Evolutionary conservation across 495 filamentous ascomycete species (phyloP).

Genomic region (Neurospora discreta): DNA sequence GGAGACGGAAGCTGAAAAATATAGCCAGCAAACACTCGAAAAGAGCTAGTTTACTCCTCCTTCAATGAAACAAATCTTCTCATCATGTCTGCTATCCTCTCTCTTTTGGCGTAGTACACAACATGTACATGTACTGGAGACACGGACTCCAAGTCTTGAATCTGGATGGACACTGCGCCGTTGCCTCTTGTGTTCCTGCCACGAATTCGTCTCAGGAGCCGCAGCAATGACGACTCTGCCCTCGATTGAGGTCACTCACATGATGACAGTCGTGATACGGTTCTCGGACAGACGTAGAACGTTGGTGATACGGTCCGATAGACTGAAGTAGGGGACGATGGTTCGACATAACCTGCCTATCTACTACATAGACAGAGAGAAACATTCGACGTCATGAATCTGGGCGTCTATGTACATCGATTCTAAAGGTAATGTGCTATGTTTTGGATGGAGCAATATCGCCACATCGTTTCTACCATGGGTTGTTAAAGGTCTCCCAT

Average conservation of each 20-base stretch:
- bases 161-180: neutral
- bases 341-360: neutral
- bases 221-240: neutral
- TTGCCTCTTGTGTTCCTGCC: neutral
- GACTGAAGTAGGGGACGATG: neutral
- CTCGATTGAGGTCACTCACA: neutral
- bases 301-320: neutral
- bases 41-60: neutral
- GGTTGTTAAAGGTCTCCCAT: neutral
- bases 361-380: neutral
- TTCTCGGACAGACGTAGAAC: neutral
- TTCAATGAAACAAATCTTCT: neutral
- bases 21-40: neutral
- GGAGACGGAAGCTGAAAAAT: neutral
- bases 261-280: neutral
- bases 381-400: neutral
- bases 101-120: neutral
- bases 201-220: neutral
- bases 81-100: neutral
- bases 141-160: neutral
- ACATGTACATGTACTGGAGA: neutral
- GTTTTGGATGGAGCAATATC: neutral
- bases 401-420: neutral
- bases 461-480: neutral
- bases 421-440: neutral